Base-by-base conservation (phyloP, 768 basidiomycete species). In the Lepiota venenata region DNA sequence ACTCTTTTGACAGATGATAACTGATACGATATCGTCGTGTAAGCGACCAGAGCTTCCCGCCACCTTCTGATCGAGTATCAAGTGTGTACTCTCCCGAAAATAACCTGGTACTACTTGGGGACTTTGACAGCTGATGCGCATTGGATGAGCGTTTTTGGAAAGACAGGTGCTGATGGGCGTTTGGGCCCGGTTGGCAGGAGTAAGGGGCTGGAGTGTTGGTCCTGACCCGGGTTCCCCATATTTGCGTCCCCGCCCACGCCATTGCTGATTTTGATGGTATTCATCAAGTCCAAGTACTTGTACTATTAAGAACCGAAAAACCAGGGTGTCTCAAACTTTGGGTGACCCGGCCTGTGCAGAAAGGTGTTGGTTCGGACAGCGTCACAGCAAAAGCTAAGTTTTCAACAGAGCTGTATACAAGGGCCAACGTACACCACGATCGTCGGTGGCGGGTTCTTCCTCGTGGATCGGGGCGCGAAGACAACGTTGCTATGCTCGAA, bases 121-220 rank as follows among this genome's bases (percentile, higher is more conserved):
- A 1, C 18, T 35, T 43, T 44, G 50, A 52, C 32, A 43, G 50
- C 35, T 42, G 48, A 50, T 41, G 15, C 11, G 11, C 21, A 29
- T 29, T 40, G 12, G n/a, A 9, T 15, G n/a, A 12, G 15, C 39
- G 21, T 40, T n/a, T 14, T 16, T 20, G 32, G 27, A 42, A 35
- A 29, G 18, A 18, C n/a, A 36, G 14, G 46, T 47, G 50, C 21
- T 52, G 42, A 35, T 35, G 51, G 37, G 39, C 65, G 25, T 25
- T 5, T 64, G 50, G 57, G 59, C 14, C 41, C 56, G 38, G 50
- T 8, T 22, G 47, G 44, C 47, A 4, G 51, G 40, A 21, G 43
- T 32, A 10, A 40, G n/a, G n/a, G n/a, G n/a, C n/a, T n/a, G n/a
- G n/a, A n/a, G 25, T 25, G 25, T 25, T 25, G 25, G 5, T 25